Percentiles rank a stretch among this genome's conserved stretches.
Evolutionary conservation across 148 eudicot genomes (phyloP).

Genomic region (Pouteria glomerata): DNA sequence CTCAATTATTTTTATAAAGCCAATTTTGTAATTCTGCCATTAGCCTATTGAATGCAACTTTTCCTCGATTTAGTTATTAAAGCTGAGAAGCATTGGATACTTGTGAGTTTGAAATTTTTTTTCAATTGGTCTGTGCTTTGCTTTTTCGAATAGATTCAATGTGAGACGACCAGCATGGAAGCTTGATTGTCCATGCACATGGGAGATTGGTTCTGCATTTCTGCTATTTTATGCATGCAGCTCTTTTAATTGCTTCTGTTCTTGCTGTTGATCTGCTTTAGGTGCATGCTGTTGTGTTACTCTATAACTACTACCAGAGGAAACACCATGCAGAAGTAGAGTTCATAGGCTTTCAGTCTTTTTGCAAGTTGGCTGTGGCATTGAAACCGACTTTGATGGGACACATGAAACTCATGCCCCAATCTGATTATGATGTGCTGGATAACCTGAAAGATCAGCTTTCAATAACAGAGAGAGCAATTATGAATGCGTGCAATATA

Average conservation of each 20-base stretch:
- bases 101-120: background rate
- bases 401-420: conserved; percentile 39
- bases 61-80: no score
- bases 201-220: background rate
- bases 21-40: no score
- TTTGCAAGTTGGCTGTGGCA: conserved; percentile 63
- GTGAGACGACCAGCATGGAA: background rate
- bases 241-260: background rate
- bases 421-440: conserved; percentile 24
- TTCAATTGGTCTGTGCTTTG: no score
- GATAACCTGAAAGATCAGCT: conserved; percentile 40
- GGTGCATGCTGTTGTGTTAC: conserved; percentile 90
- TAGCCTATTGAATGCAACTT: no score
- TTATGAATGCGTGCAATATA: conserved; percentile 61
- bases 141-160: no score
- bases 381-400: conserved; percentile 44
- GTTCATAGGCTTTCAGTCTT: conserved; percentile 54
- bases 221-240: background rate
- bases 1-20: no score
- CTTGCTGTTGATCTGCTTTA: conserved; percentile 21
- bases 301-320: conserved; percentile 84
- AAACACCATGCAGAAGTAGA: conserved; percentile 42
- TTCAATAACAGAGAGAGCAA: conserved; percentile 70
- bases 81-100: no score
- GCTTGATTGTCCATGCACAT: background rate